A percentile compares a stretch with the other conserved stretches of the same genome.
These are phyloP conservation scores for Lentinula aciculospora DNA, from an alignment of 768 basidiomycete genomes.

Conservation along the genomic window DNA sequence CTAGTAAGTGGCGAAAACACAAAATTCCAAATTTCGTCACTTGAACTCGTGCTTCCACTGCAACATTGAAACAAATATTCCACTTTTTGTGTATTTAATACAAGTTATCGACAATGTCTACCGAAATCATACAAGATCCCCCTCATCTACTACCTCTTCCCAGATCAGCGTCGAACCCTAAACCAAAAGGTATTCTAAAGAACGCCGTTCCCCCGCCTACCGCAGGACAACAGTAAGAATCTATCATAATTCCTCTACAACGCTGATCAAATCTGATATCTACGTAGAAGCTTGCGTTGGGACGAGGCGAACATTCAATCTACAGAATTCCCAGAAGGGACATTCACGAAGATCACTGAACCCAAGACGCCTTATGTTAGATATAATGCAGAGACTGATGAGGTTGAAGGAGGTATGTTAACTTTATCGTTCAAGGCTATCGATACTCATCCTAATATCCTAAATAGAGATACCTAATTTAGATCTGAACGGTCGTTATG, in stretches of 20 bases:
- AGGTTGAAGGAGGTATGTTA: conserved; percentile 73
- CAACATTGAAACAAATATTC: neutral
- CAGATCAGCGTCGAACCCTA: conserved; percentile 61
- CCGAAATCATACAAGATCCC: conserved; percentile 34
- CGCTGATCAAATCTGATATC: conserved; percentile 8
- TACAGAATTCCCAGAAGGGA: conserved; percentile 93
- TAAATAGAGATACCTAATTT: conserved; percentile 79
- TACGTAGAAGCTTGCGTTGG: conserved; percentile 73
- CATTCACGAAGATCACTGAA: conserved; percentile 97
- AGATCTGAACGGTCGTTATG: conserved; percentile 45
- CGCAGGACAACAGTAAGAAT: conserved; percentile 44
- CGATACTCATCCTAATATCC: neutral
- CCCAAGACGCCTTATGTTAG: conserved; percentile 96
- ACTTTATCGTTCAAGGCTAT: neutral
- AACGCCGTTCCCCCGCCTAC: conserved; percentile 53
- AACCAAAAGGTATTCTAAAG: conserved; percentile 89
- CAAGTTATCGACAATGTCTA: conserved; percentile 16
- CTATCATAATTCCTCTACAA: neutral
- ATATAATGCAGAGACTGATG: conserved; percentile 84
- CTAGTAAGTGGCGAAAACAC: too few relatives aligned
- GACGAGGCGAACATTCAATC: conserved; percentile 91
- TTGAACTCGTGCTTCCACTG: neutral
- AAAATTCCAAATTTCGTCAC: neutral
- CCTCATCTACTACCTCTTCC: conserved; percentile 42
- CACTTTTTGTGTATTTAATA: too few relatives aligned